A percentile compares a stretch with the other conserved stretches of the same genome.
Conservation (phyloP, 768 basidiomycete species). For the Imleria badia region DNA sequence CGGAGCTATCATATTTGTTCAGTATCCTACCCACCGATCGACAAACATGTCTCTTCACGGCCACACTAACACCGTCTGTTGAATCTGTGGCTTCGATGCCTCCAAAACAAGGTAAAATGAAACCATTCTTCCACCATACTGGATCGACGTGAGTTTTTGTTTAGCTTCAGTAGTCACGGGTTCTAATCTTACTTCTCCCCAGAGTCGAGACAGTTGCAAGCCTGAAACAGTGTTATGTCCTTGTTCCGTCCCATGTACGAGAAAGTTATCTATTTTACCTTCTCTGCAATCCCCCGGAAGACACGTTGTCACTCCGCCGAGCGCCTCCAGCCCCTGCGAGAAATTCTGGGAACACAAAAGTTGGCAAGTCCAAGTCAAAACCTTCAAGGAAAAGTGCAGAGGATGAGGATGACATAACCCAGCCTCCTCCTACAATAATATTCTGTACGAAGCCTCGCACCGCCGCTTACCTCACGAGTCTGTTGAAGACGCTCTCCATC, state of each 20-base stretch:
- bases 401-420: slow-evolving; percentile 53
- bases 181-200: neutral
- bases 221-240: slow-evolving; percentile 84
- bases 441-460: slow-evolving; percentile 86
- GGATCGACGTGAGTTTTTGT: slow-evolving; percentile 65
- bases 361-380: slow-evolving; percentile 34
- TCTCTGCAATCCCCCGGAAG: slow-evolving; percentile 85
- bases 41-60: slow-evolving; percentile 97
- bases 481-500: slow-evolving; percentile 78
- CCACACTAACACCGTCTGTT: slow-evolving; percentile 87
- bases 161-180: neutral
- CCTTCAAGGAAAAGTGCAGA: slow-evolving; percentile 30
- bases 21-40: slow-evolving; percentile 73
- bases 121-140: slow-evolving; percentile 84
- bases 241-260: slow-evolving; percentile 92
- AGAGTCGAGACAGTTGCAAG: slow-evolving; percentile 90
- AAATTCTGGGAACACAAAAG: slow-evolving; percentile 27
- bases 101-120: slow-evolving; percentile 79
- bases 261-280: slow-evolving; percentile 91
- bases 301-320: slow-evolving; percentile 64
- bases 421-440: slow-evolving; percentile 95
- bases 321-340: slow-evolving; percentile 50
- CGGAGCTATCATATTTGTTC: slow-evolving; percentile 81
- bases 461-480: slow-evolving; percentile 80
- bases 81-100: slow-evolving; percentile 70